These are phyloP conservation scores for Eragrostis curvula DNA, from an alignment of 176 grass and related monocot genomes.

Conservation along the genomic window DNA sequence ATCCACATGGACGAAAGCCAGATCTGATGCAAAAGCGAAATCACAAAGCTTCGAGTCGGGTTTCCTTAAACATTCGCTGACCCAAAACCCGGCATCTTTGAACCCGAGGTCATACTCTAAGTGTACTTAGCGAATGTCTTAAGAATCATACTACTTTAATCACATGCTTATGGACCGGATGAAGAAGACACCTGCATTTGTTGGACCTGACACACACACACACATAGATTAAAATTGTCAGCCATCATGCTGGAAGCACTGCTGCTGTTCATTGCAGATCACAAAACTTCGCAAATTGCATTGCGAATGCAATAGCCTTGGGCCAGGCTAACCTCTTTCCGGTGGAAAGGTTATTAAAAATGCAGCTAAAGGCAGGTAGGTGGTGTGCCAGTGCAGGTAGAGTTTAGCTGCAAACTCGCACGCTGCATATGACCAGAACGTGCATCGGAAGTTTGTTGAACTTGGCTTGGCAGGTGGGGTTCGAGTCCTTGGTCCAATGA, in stretches of 20 bases:
- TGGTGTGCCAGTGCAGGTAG: background rate
- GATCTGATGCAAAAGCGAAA: conserved; percentile 5
- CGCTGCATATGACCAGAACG: too few relatives aligned
- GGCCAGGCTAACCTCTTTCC: background rate
- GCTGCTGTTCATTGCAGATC: background rate
- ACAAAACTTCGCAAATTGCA: background rate
- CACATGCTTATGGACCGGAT: background rate
- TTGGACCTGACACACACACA: conserved; percentile 40
- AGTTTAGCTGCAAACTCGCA: background rate
- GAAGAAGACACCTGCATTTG: conserved; percentile 14
- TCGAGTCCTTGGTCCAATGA: background rate
- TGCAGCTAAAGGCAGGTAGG: background rate
- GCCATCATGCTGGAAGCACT: background rate
- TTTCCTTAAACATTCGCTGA: background rate
- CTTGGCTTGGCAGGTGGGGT: background rate
- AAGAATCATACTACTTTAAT: too few relatives aligned
- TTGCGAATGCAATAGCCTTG: background rate
- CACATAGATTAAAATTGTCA: background rate
- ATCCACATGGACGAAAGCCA: conserved; percentile 22
- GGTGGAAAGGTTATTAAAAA: background rate
- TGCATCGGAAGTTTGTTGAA: background rate
- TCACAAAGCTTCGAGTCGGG: background rate
- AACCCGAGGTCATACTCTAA: conserved; percentile 4
- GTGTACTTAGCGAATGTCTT: too few relatives aligned
- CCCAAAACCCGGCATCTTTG: background rate